A percentile compares a stretch with the other conserved stretches of the same genome.
These are phyloP conservation scores for Perilla frutescens DNA, from an alignment of 257 asterid species.

Conservation along the genomic window DNA sequence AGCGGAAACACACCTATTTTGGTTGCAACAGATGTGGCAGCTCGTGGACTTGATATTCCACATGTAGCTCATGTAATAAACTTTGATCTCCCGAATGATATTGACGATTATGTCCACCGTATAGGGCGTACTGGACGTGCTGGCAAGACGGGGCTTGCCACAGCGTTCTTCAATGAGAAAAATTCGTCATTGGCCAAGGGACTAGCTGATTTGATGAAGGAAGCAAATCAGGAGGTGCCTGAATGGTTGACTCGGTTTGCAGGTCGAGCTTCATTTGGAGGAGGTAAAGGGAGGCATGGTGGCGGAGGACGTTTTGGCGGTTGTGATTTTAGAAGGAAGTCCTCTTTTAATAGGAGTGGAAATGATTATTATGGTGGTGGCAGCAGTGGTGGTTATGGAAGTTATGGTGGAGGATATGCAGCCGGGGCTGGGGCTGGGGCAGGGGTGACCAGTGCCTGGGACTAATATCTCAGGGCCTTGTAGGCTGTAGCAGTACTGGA, in stretches of 20 bases:
- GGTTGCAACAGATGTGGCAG: slow-evolving; percentile 90
- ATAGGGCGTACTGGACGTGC: slow-evolving; percentile 93
- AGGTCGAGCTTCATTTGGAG: slow-evolving; percentile 58
- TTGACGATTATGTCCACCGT: slow-evolving; percentile 84
- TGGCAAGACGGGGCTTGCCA: slow-evolving; percentile 83
- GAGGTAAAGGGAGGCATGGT: slow-evolving; percentile 65
- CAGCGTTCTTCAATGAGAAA: slow-evolving; percentile 78
- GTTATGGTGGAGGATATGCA: slow-evolving; percentile 33
- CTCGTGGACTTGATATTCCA: slow-evolving; percentile 89
- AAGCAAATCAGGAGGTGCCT: slow-evolving; percentile 87
- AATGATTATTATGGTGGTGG: slow-evolving; percentile 49
- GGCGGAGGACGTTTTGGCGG: slow-evolving; percentile 73
- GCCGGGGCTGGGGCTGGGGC: slow-evolving; percentile 56
- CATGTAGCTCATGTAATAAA: slow-evolving; percentile 79
- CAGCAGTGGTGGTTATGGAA: slow-evolving; percentile 40
- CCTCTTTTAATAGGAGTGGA: slow-evolving; percentile 50
- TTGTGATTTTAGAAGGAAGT: slow-evolving; percentile 75
- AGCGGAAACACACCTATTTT: slow-evolving; percentile 82
- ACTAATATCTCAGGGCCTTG: too few species aligned
- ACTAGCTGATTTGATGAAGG: slow-evolving; percentile 74
- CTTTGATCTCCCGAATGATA: slow-evolving; percentile 82
- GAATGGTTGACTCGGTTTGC: slow-evolving; percentile 77
- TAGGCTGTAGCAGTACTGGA: too few species aligned
- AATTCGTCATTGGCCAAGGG: slow-evolving; percentile 67
- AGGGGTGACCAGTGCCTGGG: too few species aligned